Percentiles rank a stretch among this genome's conserved stretches.
Conservation (phyloP, 768 basidiomycete genomes). For the Pulveroboletus sp. region DNA sequence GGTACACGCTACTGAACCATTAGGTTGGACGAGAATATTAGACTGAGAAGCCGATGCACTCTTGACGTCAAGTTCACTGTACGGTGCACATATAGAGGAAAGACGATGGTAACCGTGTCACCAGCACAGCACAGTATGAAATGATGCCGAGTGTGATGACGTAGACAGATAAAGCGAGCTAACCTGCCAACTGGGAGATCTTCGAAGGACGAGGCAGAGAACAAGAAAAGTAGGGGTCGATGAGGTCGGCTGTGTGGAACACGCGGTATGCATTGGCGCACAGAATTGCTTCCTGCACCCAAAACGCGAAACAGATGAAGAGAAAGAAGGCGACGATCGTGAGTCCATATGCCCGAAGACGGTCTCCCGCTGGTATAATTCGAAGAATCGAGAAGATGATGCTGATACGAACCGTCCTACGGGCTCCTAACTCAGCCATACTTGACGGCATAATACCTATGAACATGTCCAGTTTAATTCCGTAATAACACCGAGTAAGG, state of each 20-base stretch:
- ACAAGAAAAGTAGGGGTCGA: neutral
- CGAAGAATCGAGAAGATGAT: constrained; percentile 18
- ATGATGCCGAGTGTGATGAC: neutral
- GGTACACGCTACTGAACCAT: neutral
- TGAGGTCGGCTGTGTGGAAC: neutral
- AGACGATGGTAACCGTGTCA: neutral
- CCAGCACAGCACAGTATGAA: neutral
- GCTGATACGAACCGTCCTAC: constrained; percentile 21
- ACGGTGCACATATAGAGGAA: constrained; percentile 10
- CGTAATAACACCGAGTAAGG: neutral
- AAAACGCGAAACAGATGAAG: neutral
- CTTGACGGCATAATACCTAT: neutral
- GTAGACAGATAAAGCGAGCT: neutral
- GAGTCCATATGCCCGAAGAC: constrained; percentile 7
- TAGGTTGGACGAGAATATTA: constrained; percentile 6
- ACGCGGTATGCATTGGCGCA: neutral
- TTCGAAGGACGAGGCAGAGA: neutral
- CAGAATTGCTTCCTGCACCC: constrained; percentile 2
- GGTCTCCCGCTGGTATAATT: constrained; percentile 9
- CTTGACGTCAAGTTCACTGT: neutral
- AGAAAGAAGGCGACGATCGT: constrained; percentile 8
- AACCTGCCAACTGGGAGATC: constrained; percentile 7
- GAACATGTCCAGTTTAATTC: neutral
- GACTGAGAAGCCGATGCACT: constrained; percentile 9
- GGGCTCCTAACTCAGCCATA: neutral